Percentiles rank a stretch among this genome's conserved stretches.
phyloP scores from a whole-genome alignment of 345 rosid genomes.

The Pseudoturritis turrita region DNA sequence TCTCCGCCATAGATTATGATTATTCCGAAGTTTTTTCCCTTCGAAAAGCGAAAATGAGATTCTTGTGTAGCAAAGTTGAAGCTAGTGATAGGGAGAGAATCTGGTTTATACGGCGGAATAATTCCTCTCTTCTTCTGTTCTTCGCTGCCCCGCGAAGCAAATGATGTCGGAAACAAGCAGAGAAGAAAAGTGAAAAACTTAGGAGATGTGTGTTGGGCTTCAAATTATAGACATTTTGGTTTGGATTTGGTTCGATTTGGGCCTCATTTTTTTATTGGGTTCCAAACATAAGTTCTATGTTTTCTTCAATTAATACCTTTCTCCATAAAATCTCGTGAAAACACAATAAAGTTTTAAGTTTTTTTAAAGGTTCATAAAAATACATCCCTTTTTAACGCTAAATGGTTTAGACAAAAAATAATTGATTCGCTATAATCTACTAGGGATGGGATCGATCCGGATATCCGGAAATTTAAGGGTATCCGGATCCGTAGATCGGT shows the following conservation, averaged over 20 bases:
- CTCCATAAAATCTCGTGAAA: no score
- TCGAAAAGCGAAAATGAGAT: background rate
- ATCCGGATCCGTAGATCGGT: no score
- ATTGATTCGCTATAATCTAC: no score
- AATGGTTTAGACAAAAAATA: no score
- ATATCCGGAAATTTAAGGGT: no score
- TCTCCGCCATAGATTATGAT: constrained; percentile 47
- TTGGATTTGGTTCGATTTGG: background rate
- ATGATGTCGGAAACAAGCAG: constrained; percentile 9
- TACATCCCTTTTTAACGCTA: no score
- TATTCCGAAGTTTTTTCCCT: background rate
- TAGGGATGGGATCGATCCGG: no score
- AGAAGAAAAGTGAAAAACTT: background rate
- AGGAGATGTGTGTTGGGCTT: constrained; percentile 22
- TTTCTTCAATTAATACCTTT: no score
- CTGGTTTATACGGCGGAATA: constrained; percentile 1
- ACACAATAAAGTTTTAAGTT: no score
- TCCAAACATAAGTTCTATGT: no score
- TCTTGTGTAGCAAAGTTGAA: background rate
- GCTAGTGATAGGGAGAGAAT: background rate
- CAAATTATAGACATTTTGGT: background rate
- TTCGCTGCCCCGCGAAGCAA: background rate
- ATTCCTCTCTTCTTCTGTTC: background rate
- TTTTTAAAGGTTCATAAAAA: no score
- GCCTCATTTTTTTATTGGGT: background rate